Percentiles rank a stretch among this genome's conserved stretches.
phyloP scores from a whole-genome alignment of 805 yeast genomes.

The Candida pseudofarinosa region DNA sequence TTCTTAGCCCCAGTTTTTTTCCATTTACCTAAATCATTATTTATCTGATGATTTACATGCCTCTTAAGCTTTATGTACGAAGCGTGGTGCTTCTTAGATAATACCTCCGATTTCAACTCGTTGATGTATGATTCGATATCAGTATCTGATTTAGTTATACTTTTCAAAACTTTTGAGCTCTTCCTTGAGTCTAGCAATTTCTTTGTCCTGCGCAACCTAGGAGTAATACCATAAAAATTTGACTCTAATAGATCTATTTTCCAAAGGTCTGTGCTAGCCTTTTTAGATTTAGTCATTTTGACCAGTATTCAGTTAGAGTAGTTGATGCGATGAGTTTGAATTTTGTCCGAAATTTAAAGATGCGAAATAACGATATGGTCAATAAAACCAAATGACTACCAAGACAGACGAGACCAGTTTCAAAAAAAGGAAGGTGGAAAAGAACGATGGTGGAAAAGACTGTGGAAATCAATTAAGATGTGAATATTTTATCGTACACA shows the following conservation, averaged over 20 bases:
- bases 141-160: conserved; percentile 35
- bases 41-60: conserved; percentile 22
- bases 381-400: neutral
- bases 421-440: conserved; percentile 5
- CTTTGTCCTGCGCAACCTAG: conserved; percentile 49
- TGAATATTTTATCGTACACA: conserved; percentile 44
- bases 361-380: neutral
- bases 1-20: conserved; percentile 8
- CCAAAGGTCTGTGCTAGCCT: conserved; percentile 25
- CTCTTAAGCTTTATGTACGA: conserved; percentile 39
- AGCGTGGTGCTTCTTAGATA: conserved; percentile 48
- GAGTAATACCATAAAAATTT: conserved; percentile 37
- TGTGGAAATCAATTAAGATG: conserved; percentile 28
- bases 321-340: conserved; percentile 5
- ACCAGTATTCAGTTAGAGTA: conserved; percentile 1
- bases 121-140: conserved; percentile 45
- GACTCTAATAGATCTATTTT: conserved; percentile 55
- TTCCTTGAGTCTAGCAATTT: conserved; percentile 43
- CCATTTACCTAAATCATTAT: conserved; percentile 12
- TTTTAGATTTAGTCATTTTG: neutral
- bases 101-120: conserved; percentile 41
- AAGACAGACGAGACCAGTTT: neutral
- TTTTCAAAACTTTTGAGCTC: conserved; percentile 36
- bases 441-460: conserved; percentile 1
- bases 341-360: neutral